Percentiles rank a stretch among this genome's conserved stretches.
Conservation (phyloP, 148 eudicot species). For the Silene latifolia region DNA sequence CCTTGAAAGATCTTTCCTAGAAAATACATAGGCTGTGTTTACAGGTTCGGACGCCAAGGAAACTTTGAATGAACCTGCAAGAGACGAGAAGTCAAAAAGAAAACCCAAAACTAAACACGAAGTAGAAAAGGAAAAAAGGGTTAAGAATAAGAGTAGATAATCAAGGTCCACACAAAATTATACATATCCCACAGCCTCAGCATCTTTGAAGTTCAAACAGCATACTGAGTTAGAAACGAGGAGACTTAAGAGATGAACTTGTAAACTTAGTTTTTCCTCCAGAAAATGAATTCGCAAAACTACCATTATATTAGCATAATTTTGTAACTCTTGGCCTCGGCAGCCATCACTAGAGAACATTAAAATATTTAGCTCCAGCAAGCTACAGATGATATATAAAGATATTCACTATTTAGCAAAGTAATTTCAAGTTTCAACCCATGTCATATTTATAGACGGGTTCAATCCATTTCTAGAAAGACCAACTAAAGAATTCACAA, state of each 20-base stretch:
- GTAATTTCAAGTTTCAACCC: neutral
- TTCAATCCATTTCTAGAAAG: neutral
- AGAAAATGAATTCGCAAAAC: neutral
- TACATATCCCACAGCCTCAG: neutral
- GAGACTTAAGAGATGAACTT: neutral
- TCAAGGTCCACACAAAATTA: neutral
- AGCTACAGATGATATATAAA: neutral
- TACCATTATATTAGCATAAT: neutral
- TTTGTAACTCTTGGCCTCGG: neutral
- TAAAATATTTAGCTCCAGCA: neutral
- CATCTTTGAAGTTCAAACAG: neutral
- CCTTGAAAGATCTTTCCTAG: constrained; percentile 93
- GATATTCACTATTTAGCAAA: neutral
- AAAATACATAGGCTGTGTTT: constrained; percentile 77
- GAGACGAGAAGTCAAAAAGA: constrained; percentile 5
- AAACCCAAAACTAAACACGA: neutral
- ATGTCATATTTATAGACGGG: neutral
- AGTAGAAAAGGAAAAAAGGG: neutral
- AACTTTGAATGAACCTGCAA: constrained; percentile 73
- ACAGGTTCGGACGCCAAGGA: constrained; percentile 62
- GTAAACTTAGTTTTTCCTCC: neutral
- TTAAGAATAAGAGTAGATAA: neutral
- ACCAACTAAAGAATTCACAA: neutral
- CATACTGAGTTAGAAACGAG: neutral
- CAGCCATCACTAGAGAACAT: neutral